Conservation (phyloP, 1,139 yeast genomes). For the Candida buenavistaensis region DNA sequence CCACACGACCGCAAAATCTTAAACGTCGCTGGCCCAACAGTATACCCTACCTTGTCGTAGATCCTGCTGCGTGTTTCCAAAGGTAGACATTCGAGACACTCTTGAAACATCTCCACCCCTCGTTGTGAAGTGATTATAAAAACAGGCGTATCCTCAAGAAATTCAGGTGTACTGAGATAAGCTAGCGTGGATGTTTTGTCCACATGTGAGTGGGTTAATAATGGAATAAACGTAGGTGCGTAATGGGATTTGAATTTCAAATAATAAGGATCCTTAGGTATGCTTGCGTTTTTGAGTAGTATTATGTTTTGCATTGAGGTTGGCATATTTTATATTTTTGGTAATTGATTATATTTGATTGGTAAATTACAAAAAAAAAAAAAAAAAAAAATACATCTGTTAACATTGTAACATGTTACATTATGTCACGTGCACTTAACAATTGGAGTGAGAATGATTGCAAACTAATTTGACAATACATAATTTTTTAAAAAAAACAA, state of each 20-base stretch:
- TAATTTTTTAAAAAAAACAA: no score
- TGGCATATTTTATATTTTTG: background rate
- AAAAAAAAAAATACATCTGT: no score
- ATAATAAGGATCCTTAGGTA: constrained; percentile 66
- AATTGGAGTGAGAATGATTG: no score
- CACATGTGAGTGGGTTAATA: constrained; percentile 61
- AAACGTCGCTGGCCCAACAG: constrained; percentile 92
- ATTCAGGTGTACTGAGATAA: constrained; percentile 43
- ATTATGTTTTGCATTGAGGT: constrained; percentile 21
- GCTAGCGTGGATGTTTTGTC: constrained; percentile 44
- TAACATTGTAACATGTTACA: no score
- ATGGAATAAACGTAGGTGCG: constrained; percentile 60
- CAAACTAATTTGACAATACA: no score
- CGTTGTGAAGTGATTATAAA: constrained; percentile 88
- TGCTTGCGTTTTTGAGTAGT: constrained; percentile 66
- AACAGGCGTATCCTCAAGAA: constrained; percentile 30
- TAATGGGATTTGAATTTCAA: constrained; percentile 33
- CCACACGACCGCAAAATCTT: constrained; percentile 62
- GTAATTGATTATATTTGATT: background rate
- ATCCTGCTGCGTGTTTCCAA: constrained; percentile 13
- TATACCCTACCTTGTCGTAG: constrained; percentile 52
- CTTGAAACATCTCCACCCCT: constrained; percentile 77
- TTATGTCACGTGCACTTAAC: no score
- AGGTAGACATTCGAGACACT: constrained; percentile 29
- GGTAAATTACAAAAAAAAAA: background rate